Evolutionary conservation across 192 early-diverging fungal species (phyloP), one percentile per base, ranked within the genome.

Genomic region (Backusella macrospora): DNA sequence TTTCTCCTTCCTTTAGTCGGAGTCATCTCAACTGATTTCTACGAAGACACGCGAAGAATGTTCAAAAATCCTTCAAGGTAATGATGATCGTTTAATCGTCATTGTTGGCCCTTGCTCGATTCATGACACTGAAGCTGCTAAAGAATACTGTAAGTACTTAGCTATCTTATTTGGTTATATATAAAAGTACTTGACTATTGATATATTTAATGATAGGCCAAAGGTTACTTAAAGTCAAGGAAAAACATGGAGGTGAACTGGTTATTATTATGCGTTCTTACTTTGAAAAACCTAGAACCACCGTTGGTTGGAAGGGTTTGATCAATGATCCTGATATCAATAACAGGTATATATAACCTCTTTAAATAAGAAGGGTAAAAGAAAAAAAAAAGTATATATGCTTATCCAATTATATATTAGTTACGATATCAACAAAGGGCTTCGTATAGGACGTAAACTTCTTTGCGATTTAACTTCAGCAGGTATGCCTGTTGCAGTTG

Each of bases 221-320:
- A 34, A 23, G 46, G 8, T 68, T 75, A 23, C 55, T 90, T 70
- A 73, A 70, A 29, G 72, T 86, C 47, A 89, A 88, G 1, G 92
- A 93, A 47, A 82, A 84, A 65, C 82, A 90, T 71, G 82, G 89
- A 67, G 90, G 88, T 62, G 94, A 96, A 15, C 77, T 99, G 65
- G 80, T 92, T 45, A 92, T 99, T 72, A 86, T 99, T 65, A 99
- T 99, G 97, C 89, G 97, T 40, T 89, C 92, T 72, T 99, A 99
- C 90, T 98, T 99, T 91, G 97, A 99, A 78, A 99, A 99, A 85
- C 97, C 97, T 45, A 86, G 97, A 72, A 98, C 97, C 3, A 98
- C 96, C 9, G 95, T 98, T 62, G 97, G 92, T 15, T 93, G 91
- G 93, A 92, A 92, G 82, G 93, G 93, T 39, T 81, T 94, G 65